These are phyloP conservation scores for Phytopythium helicoides DNA, from an alignment of 352 stramenopile genomes.

Conservation along the genomic window DNA sequence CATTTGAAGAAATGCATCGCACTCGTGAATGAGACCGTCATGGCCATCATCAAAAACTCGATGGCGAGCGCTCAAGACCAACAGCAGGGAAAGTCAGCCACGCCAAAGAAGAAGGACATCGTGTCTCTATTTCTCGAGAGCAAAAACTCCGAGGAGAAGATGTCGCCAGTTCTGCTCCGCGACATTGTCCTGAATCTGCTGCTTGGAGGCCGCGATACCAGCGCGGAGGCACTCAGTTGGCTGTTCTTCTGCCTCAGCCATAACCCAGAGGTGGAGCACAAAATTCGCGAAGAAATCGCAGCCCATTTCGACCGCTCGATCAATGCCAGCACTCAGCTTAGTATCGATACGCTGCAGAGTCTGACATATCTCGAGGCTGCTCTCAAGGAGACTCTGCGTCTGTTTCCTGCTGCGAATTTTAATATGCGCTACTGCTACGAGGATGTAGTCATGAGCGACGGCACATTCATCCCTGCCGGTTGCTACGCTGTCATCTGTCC, in stretches of 20 bases:
- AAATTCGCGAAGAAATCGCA: constrained; percentile 25
- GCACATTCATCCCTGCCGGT: constrained; percentile 38
- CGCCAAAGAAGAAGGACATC: constrained; percentile 8
- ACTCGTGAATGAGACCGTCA: constrained; percentile 15
- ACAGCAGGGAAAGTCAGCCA: constrained; percentile 2
- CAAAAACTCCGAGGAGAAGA: constrained; percentile 14
- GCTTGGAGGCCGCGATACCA: constrained; percentile 66
- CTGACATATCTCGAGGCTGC: constrained; percentile 7
- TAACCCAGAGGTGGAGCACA: constrained; percentile 42
- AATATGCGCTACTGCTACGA: constrained; percentile 23
- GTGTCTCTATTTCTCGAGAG: constrained; percentile 15
- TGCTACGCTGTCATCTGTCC: constrained; percentile 33
- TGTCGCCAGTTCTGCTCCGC: constrained; percentile 28
- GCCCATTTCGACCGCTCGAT: background rate
- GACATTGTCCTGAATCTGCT: constrained; percentile 75
- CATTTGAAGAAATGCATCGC: constrained; percentile 18
- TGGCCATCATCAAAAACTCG: constrained; percentile 15
- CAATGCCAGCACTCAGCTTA: constrained; percentile 6
- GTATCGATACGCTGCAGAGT: background rate
- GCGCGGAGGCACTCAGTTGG: constrained; percentile 58
- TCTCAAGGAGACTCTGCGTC: constrained; percentile 5
- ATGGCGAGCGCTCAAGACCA: constrained; percentile 9
- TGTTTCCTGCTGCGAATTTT: constrained; percentile 20
- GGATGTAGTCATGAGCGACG: constrained; percentile 38
- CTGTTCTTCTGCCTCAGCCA: constrained; percentile 54